These are phyloP conservation scores for Sporothrix brasiliensis DNA, from an alignment of 2,329 filamentous ascomycete genomes.

Conservation along the genomic window DNA sequence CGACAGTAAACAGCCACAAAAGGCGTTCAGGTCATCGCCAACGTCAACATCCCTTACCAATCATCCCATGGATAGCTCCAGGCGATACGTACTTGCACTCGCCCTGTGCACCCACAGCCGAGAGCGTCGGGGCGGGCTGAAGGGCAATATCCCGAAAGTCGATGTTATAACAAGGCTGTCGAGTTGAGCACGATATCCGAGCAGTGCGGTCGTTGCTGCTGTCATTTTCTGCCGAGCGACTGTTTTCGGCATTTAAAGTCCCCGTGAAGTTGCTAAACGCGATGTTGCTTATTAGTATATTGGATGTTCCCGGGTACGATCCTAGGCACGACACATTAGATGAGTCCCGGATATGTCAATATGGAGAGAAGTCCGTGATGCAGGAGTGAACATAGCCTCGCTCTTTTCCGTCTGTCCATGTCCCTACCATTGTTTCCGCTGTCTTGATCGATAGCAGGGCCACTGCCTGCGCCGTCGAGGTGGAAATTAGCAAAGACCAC, in stretches of 20 bases:
- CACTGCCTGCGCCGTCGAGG: conserved; percentile 50
- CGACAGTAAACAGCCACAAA: not conserved
- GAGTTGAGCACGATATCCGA: conserved; percentile 51
- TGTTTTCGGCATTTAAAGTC: conserved; percentile 42
- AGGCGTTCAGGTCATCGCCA: not conserved
- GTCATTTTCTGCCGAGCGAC: conserved; percentile 24
- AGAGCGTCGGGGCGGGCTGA: conserved; percentile 33
- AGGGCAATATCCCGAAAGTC: conserved; percentile 42
- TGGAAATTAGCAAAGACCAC: conserved; percentile 56
- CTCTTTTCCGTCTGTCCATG: not conserved
- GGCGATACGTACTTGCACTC: conserved; percentile 40
- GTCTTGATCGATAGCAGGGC: conserved; percentile 52
- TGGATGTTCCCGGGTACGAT: conserved; percentile 52
- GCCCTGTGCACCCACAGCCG: conserved; percentile 38
- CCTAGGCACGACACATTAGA: not conserved
- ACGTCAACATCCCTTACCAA: conserved; percentile 38
- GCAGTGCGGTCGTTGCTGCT: conserved; percentile 44
- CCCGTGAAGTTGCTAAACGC: conserved; percentile 57
- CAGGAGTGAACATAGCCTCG: not conserved
- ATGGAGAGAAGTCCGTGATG: not conserved
- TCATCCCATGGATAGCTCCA: conserved; percentile 41
- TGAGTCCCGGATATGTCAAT: not conserved
- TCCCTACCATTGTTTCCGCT: conserved; percentile 50
- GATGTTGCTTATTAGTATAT: conserved; percentile 55
- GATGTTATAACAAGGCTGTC: conserved; percentile 57